Evolutionary conservation across 1,139 yeast genomes (phyloP), one percentile per base, ranked within the genome.

Genomic region (Taiozyma onychis): DNA sequence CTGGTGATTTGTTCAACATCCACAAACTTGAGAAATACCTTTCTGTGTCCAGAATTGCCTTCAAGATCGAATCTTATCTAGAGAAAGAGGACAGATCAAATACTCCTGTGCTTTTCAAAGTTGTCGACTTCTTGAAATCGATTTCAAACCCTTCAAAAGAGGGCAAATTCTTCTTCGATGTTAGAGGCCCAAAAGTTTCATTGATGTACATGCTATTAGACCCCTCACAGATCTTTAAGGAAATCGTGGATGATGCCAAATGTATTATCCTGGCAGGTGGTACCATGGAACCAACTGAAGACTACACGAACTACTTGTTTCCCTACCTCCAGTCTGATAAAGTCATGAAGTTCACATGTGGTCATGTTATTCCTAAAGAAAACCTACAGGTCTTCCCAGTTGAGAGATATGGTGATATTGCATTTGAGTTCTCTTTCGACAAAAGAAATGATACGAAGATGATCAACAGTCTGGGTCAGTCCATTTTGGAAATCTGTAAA

Each of bases 181-280:
- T 70, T 10, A 67, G 55, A 59, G 66, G 54, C 14, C 48, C 18
- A 61, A 63, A 9, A 58, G 59, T 73, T 0, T 66, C 75, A 1
- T 66, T 89, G 44, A 80, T 81, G 55, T 91, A 91, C 59, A 77
- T 90, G 75, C 69, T 90, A 14, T 71, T 91, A 13, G 97, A 91
- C 61, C 96, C 97, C 1, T 81, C 91, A 51, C 80, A 78, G 47
- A 72, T 81, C 2, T 89, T 91, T 63, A 74, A 75, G 52, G 84
- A 82, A 13, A 73, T 91, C 2, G 80, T 88, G 0, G 79, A 80
- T 7, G 77, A 82, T 35, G 77, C 91, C 0, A 77, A 76, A 56
- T 85, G 95, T 64, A 85, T 91, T 0, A 72, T 91, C 3, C 66
- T 91, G 6, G 95, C 97, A 11, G 99, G 99, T 39, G 99, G 99